Evolutionary conservation across 2,329 filamentous ascomycete genomes (phyloP), one percentile per base, ranked within the genome.

Genomic region (Boeremia exigua): DNA sequence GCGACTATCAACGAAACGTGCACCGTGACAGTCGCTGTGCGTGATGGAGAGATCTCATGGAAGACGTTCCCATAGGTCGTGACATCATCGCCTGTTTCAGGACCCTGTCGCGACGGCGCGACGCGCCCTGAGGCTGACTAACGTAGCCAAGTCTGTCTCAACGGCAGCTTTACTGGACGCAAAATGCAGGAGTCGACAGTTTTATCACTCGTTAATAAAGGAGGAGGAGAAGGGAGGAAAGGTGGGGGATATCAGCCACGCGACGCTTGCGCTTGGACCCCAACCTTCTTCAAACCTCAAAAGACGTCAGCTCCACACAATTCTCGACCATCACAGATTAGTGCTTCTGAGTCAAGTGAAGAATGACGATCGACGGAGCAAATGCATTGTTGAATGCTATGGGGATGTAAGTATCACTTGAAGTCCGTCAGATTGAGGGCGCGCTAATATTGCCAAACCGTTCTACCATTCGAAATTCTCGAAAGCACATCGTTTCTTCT

Each of bases 71-170:
- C 4, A 14, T 8, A 23, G 23, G 42, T 42, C 19, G 23, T 56
- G 47, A 56, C 53, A 44, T 47, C 53, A 51, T 37, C 34, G 34
- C 29, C n/a, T 15, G 53, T 56, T 56, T 56, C 53, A 56, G 42
- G 28, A 27, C 7, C 29, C 47, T 11, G 32, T 54, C 23, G 28
- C 7, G 28, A 40, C 38, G 34, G 47, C 17, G 34, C 34, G 29
- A 56, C 36, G 19, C n/a, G 25, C 47, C n/a, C 37, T 51, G 23
- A 29, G 17, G 37, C 25, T 40, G 30, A 30, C 37, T 37, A 48
- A 25, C 15, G 36, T n/a, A 42, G 46, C 46, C 19, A 42, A 49
- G 29, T 34, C 23, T 4, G 6, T n/a, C 25, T 8, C 37, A 19
- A 14, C n/a, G 29, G 9, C n/a, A 14, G 15, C 6, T 5, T 2